Evolutionary conservation across 2,329 filamentous ascomycete genomes (phyloP), one percentile per base, ranked within the genome.

Genomic region (Curvularia verruculosa): DNA sequence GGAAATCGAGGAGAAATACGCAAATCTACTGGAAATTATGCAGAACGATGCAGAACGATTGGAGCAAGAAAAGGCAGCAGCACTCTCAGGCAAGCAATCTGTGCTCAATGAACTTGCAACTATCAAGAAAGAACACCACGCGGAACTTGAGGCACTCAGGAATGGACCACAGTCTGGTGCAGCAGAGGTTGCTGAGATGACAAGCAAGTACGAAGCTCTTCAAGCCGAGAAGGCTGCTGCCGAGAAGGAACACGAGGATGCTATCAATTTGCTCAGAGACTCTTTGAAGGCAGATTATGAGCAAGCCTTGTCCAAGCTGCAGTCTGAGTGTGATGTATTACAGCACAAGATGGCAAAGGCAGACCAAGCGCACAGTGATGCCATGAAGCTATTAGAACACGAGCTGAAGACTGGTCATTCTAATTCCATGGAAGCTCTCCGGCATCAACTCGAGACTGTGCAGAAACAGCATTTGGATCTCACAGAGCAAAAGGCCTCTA

Each of bases 1-100:
- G 1, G 70, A 75, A 29, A 66, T 75, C 5, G 72, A 74, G 51
- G 60, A 70, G 21, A 74, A 72, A 29, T 73, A 68, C 24, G 66
- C 63, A 13, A 65, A 57, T 6, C 49, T 75, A 2, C 56, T 76
- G 1, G 72, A 74, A 47, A 68, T 65, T 29, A 52, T 74, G 9
- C 73, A 74, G 46, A 58, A 52, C 18, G 68, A 70, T 28, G 39
- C 61, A 3, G 59, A 59, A 5, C 63, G 67, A 23, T 52, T 72
- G n/a, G 70, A 74, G 50, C 62, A 71, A 43, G 66, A 72, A 26
- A 72, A 67, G 51, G 63, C 68, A 21, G 52, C 60, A 24, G 66
- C 64, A 8, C 26, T 71, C 1, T 49, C 61, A 7, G 66, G 64
- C 44, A 70, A 65, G 19, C 65, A 72, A n/a, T 60, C 61, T 8